Base-by-base conservation (phyloP, 352 stramenopile genomes). In the Globisporangium abappressorium region DNA sequence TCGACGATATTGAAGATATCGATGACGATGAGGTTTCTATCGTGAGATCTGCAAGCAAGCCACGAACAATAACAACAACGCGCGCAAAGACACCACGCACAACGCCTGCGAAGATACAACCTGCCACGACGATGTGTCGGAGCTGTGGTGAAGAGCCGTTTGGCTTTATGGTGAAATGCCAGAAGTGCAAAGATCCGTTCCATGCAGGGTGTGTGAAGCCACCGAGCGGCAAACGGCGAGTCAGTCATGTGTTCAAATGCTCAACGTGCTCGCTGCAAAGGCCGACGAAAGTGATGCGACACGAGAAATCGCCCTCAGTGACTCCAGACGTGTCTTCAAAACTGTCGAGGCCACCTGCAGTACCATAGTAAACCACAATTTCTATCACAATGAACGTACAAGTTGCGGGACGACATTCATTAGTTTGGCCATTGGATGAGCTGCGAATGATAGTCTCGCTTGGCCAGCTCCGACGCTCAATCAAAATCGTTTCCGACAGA, bases 131-230 rank as follows among this genome's bases (percentile, higher is more conserved):
- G 36, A 63, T 49, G 28, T 69, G 59, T 51, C 24, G 59, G 24
- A 53, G 46, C 11, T 87, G 79, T 62, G 24, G 70, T 12, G 49
- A 82, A 57, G 70, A 84, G 51, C 69, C 76, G 56, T 87, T 87
- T 66, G 77, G 79, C 6, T 84, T 87, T 46, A 87, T 87, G 79
- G 72, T 87, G 5, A 70, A 75, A 6, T 87, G 79, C 49, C 79
- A 87, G 36, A 81, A 83, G 58, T 87, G 79, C 73, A 77, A 80
- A 47, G 67, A 81, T 38, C 70, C 70, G 11, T 87, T 81, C 54
- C 79, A 87, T 49, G 75, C 77, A 8, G 69, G 76, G 3, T 87
- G 79, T 43, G 69, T 79, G 14, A 79, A 84, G 59, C 28, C 71
- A 7, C 9, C 62, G 20, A 33, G 49, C 34, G 49, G 68, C 1